Base-by-base conservation (phyloP, 2,329 filamentous ascomycete species). In the Aspergillus fijiensis region DNA sequence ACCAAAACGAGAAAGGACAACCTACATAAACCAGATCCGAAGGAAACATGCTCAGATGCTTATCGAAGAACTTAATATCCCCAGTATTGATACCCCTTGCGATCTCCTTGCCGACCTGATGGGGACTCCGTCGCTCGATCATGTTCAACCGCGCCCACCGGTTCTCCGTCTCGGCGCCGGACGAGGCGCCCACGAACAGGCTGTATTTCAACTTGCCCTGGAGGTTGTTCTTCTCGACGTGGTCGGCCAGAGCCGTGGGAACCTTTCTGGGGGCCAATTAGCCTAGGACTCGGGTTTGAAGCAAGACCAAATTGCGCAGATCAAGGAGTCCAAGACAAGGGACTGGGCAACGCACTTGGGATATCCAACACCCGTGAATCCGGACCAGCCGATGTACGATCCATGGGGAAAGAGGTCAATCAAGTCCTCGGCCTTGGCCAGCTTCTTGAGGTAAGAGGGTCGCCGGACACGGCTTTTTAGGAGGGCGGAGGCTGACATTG, bases 41-140 rank as follows among this genome's bases (percentile, higher is more conserved):
- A 4, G 92, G 92, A 75, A 96, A 96, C 92, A 96, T 96, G 77
- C 89, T 92, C 72, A 96, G 76, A 80, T 96, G 92, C 81, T 96
- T 96, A 76, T 96, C 92, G 74, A 96, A 96, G 78, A 96, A 96
- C 64, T 94, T 87, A 79, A 96, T 96, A 67, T 89, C 84, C 49
- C 92, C 92, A 68, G 89, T 87, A 76, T 96, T 96, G 79, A 96
- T 96, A 10, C 92, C 92, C 81, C 91, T 94, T 62, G 92, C 86
- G 66, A 96, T 96, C 60, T 90, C 85, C 81, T 96, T 96, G 72
- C 92, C 92, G 62, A 96, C 92, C 74, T 96, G 92, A 79, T 96
- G 92, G 58, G 92, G 92, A 67, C 86, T 85, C 59, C 92, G 85
- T 59, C 91, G 84, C 79, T 94, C 89, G 70, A 96, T 96, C 92